Evolutionary conservation across 768 basidiomycete species (phyloP).

Genomic region (Pleurotus giganteus): DNA sequence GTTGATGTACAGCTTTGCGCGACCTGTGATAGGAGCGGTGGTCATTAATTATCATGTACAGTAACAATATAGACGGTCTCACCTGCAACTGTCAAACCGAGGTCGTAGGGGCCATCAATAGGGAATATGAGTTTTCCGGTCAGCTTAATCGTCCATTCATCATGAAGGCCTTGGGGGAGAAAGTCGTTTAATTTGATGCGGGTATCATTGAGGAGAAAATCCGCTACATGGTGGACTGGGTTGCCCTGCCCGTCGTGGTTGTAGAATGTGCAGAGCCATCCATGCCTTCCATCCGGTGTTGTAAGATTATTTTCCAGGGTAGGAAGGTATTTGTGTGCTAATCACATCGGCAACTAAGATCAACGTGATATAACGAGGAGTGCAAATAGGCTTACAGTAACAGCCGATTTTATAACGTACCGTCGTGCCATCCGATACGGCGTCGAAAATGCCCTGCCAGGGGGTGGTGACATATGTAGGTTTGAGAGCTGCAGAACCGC

Average conservation of each 20-base stretch:
- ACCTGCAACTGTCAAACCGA: constrained; percentile 66
- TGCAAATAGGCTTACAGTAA: constrained; percentile 43
- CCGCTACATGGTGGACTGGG: constrained; percentile 25
- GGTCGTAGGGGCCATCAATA: constrained; percentile 48
- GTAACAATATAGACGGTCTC: constrained; percentile 8
- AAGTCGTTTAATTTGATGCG: constrained; percentile 69
- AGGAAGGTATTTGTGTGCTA: constrained; percentile 69
- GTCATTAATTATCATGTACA: constrained; percentile 1
- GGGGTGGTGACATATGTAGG: constrained; percentile 65
- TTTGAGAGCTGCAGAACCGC: constrained; percentile 75
- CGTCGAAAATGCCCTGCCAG: constrained; percentile 53
- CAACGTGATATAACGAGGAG: neutral
- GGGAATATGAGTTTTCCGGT: constrained; percentile 55
- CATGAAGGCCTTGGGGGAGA: constrained; percentile 51
- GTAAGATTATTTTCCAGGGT: constrained; percentile 59
- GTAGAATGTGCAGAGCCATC: constrained; percentile 68
- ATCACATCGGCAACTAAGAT: constrained; percentile 3
- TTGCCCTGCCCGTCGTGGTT: constrained; percentile 49
- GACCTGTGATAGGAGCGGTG: constrained; percentile 27
- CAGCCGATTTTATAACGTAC: constrained; percentile 62
- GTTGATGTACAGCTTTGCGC: constrained; percentile 63
- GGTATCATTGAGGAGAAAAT: constrained; percentile 40
- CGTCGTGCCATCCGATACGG: constrained; percentile 46
- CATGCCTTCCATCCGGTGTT: constrained; percentile 49
- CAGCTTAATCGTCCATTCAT: constrained; percentile 62